Base-by-base conservation (phyloP, 2,329 filamentous ascomycete species). In the Exophiala oligosperma region DNA sequence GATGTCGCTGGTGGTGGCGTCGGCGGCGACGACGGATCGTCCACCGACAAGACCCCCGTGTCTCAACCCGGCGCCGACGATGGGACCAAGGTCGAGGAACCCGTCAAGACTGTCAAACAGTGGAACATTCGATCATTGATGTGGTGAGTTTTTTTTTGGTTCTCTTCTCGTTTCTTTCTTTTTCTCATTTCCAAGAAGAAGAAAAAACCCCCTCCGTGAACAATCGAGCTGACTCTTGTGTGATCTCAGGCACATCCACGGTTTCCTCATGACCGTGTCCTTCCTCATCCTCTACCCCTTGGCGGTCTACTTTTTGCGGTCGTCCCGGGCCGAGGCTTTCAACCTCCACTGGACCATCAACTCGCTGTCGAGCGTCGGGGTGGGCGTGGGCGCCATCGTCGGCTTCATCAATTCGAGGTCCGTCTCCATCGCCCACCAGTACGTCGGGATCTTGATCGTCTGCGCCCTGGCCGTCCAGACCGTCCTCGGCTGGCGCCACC, bases 361-460 rank as follows among this genome's bases (percentile, higher is more conserved):
- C 43, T 65, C 71, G 0, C 43, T 76, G 0, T 71, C 75, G 3
- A 62, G 75, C 9, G 64, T 72, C 0, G 69, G 75, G 5, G 69
- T 77, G 2, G 43, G 74, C 0, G 64, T 76, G 1, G 72, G 73
- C 0, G 74, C 76, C 29, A 70, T 67, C 0, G 65, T 79, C 2
- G 79, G 76, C 2, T 74, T 79, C 28, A 68, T 72, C n/a, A 72
- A 76, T 8, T 77, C 75, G 41, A 74, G 74, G 57, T 54, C 66
- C 55, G 79, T 74, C 71, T 72, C 64, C 60, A 73, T 77, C 7
- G 67, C 74, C 2, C 79, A 81, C 66, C 79, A 81, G 61, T 72
- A 80, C 62, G 57, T 79, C 53, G 78, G 78, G 24, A 72, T 80
- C 44, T 48, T 78, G 40, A 60, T 76, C 26, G 64, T 74, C 26